Evolutionary conservation across 2,329 filamentous ascomycete species (phyloP).

Genomic region (Talaromyces sp.): DNA sequence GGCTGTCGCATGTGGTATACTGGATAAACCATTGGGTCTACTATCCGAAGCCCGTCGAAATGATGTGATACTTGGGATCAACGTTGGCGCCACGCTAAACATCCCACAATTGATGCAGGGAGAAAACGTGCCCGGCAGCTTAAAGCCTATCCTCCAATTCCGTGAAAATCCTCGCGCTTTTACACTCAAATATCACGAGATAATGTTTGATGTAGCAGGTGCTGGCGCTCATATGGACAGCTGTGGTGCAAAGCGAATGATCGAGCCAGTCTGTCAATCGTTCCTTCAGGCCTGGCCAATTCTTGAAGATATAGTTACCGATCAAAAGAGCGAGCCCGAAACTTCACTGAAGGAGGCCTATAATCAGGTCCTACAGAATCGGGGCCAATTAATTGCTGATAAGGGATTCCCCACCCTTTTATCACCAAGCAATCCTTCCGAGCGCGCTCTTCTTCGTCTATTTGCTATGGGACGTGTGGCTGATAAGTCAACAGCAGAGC

Average conservation of each 20-base stretch:
- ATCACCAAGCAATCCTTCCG: neutral
- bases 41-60: neutral
- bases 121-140: neutral
- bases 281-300: constrained; percentile 1
- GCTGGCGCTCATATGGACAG: neutral
- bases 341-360: neutral
- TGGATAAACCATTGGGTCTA: neutral
- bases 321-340: neutral
- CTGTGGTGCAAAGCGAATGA: constrained; percentile 1
- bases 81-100: neutral
- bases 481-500: neutral
- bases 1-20: neutral
- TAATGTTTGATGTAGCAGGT: neutral
- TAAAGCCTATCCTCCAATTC: neutral
- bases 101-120: constrained; percentile 1
- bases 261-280: constrained; percentile 2
- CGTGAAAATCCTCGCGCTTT: neutral
- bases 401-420: neutral
- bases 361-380: neutral
- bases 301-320: neutral
- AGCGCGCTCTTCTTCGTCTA: neutral
- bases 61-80: neutral
- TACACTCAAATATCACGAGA: neutral
- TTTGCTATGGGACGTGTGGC: constrained; percentile 2
- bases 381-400: neutral